Base-by-base conservation (phyloP, 73 alveolate genomes). In the Tetrahymena borealis region DNA sequence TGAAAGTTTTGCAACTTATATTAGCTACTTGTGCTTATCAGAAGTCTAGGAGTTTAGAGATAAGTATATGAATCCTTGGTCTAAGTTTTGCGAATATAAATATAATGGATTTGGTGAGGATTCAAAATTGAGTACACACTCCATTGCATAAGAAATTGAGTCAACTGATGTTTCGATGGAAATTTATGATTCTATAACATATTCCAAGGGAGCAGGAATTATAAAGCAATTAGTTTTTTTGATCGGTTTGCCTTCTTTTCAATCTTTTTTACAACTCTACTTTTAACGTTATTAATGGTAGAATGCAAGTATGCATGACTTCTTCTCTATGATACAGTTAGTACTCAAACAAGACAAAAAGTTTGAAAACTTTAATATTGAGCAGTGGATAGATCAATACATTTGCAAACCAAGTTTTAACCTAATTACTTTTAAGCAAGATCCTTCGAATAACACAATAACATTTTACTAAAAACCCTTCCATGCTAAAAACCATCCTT, bases 181-280 rank as follows among this genome's bases (percentile, higher is more conserved):
- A 78, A 95, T 98, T 78, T 97, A 98, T 96, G 99, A 99, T 96
- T 98, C 99, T 20, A 98, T 99, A 39, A 96, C 99, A 28, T 99
- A 99, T 94, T 98, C 99, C 12, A 99, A 99, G 94, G 99, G 99
- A 11, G 98, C 99, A 42, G 96, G 99, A 13, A 95, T 98, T 41
- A 94, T 99, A 36, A 98, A 96, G 94, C 98, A 98, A 95, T 97
- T 98, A 3, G 93, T 94, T 94, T 98, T 94, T 96, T 92, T 96
- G 40, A 95, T 98, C 91, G 99, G 99, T 2, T n/a, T 60, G 13
- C 85, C 85, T 24, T 60, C 85, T 6, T 60, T 60, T 28, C 28
- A 60, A 60, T 60, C 85, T 60, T 60, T 60, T 18, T 60, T 60
- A 28, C 85, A 60, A 32, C 28, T 60, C n/a, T 60, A 60, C 28